These are phyloP conservation scores for Bombardia bombarda DNA, from an alignment of 495 filamentous ascomycete genomes.

Conservation along the genomic window DNA sequence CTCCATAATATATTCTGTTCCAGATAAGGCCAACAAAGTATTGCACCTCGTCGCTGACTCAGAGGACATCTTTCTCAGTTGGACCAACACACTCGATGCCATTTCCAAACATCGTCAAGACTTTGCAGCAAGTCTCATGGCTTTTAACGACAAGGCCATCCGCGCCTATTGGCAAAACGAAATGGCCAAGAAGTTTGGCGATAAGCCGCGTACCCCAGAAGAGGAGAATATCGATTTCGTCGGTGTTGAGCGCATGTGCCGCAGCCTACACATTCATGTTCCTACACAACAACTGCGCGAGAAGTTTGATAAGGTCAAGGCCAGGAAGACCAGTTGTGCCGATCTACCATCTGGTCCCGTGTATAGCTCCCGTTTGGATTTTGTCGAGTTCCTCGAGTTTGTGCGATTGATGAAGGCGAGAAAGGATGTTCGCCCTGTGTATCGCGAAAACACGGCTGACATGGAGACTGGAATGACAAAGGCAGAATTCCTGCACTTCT, in stretches of 20 bases:
- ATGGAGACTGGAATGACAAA: slow-evolving; percentile 54
- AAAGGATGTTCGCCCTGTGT: slow-evolving; percentile 69
- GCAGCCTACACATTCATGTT: slow-evolving; percentile 81
- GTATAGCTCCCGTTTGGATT: slow-evolving; percentile 56
- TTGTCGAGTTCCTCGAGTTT: slow-evolving; percentile 72
- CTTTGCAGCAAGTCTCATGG: slow-evolving; percentile 78
- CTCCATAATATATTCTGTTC: slow-evolving; percentile 75
- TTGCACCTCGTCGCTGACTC: slow-evolving; percentile 72
- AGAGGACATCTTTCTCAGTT: slow-evolving; percentile 59
- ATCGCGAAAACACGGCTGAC: slow-evolving; percentile 44
- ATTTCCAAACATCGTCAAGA: slow-evolving; percentile 77
- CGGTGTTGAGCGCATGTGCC: slow-evolving; percentile 74
- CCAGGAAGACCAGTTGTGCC: slow-evolving; percentile 10
- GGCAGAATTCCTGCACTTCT: slow-evolving; percentile 67
- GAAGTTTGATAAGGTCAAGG: slow-evolving; percentile 73
- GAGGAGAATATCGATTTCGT: slow-evolving; percentile 65
- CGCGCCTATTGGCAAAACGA: slow-evolving; percentile 79
- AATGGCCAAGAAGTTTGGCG: slow-evolving; percentile 61
- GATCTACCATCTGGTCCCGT: slow-evolving; percentile 14
- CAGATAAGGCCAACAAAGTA: slow-evolving; percentile 67
- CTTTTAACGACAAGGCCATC: slow-evolving; percentile 71
- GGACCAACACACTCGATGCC: slow-evolving; percentile 72
- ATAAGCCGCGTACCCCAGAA: slow-evolving; percentile 44
- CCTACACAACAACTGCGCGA: slow-evolving; percentile 61
- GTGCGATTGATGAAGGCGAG: slow-evolving; percentile 73